Percentiles rank a stretch among this genome's conserved stretches.
Conservation (phyloP, 345 rosid genomes). For the Schrenkiella parvula region DNA sequence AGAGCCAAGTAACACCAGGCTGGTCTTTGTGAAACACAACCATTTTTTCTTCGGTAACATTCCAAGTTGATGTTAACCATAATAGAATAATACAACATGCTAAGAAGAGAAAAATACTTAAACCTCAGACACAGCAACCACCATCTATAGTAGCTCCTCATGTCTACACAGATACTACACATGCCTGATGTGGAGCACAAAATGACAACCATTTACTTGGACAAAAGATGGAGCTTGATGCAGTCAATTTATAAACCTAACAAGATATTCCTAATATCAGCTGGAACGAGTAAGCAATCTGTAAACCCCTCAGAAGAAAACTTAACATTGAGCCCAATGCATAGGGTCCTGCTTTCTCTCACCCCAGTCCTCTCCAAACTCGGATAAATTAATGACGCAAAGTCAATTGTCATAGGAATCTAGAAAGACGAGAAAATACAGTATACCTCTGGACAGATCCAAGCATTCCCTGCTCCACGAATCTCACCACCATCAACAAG, state of each 20-base stretch:
- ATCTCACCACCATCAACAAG: conserved; percentile 99
- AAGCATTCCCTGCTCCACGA: conserved; percentile 98
- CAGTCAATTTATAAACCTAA: background rate
- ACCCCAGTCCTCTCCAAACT: background rate
- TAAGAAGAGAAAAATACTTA: background rate
- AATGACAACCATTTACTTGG: background rate
- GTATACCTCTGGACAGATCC: conserved; percentile 96
- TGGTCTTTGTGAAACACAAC: background rate
- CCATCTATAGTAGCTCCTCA: background rate
- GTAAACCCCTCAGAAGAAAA: conserved; percentile 1
- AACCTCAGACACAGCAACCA: background rate
- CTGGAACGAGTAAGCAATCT: conserved; percentile 9
- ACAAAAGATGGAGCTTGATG: background rate
- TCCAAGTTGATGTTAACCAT: background rate
- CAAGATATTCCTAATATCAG: background rate
- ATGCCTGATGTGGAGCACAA: conserved; percentile 6
- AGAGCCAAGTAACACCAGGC: background rate
- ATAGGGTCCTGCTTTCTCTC: background rate
- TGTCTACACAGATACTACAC: background rate
- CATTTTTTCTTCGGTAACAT: background rate
- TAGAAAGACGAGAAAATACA: background rate
- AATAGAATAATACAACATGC: background rate
- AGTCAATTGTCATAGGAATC: background rate
- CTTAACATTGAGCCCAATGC: background rate
- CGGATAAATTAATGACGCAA: background rate